These are phyloP conservation scores for Trichoderma simmonsii DNA, from an alignment of 2,329 filamentous ascomycete genomes.

Conservation along the genomic window DNA sequence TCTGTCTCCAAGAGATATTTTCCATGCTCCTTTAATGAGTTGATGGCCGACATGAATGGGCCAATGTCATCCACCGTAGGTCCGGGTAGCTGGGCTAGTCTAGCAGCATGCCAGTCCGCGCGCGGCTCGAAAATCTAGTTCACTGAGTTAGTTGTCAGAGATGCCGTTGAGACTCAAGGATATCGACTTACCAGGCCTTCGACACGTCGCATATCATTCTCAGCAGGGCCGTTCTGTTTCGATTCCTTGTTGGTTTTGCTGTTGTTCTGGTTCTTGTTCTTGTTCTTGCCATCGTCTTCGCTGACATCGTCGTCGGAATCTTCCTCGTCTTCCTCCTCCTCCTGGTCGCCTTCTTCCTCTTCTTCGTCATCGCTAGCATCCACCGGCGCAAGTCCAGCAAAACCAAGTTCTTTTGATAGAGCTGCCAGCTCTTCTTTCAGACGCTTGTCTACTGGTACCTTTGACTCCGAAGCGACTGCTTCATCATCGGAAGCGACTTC, in stretches of 20 bases:
- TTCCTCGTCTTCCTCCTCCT: constrained; percentile 27
- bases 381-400: constrained; percentile 33
- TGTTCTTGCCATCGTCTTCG: background rate
- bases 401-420: constrained; percentile 39
- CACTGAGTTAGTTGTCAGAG: constrained; percentile 35
- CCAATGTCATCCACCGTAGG: constrained; percentile 45
- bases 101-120: constrained; percentile 54
- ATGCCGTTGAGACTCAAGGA: constrained; percentile 14
- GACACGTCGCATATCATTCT: constrained; percentile 26
- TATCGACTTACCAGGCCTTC: constrained; percentile 36
- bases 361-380: constrained; percentile 39
- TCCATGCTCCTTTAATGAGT: constrained; percentile 65
- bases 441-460: constrained; percentile 41
- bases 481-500: constrained; percentile 46
- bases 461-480: constrained; percentile 30
- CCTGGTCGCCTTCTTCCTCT: constrained; percentile 30
- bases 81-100: constrained; percentile 42
- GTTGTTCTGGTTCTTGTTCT: background rate
- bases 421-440: constrained; percentile 37
- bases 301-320: constrained; percentile 15
- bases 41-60: constrained; percentile 43
- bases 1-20: constrained; percentile 74
- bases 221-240: background rate
- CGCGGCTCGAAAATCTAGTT: constrained; percentile 54
- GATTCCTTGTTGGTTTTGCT: background rate